A percentile compares a stretch with the other conserved stretches of the same genome.
Conservation (phyloP, 177 flowering plant genomes). For the Vitis hybrid region DNA sequence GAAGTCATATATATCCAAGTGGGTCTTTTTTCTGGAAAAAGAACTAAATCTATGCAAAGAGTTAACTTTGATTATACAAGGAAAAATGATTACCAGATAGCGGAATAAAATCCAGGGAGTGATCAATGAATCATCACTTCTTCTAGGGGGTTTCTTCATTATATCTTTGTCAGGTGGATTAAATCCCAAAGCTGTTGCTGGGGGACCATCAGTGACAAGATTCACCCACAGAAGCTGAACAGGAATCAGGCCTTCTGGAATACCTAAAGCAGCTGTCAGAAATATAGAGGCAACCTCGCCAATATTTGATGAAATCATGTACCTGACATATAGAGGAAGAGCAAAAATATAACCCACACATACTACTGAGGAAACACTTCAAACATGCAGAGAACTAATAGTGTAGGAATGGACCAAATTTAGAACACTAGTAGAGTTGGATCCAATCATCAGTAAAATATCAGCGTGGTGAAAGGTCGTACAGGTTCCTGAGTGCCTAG, state of each 20-base stretch:
- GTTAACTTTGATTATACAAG: no score
- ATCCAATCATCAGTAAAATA: neutral
- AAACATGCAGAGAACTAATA: neutral
- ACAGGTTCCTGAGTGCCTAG: no score
- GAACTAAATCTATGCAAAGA: no score
- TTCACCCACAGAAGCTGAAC: conserved; percentile 99
- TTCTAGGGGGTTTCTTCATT: conserved; percentile 91
- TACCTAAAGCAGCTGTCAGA: conserved; percentile 87
- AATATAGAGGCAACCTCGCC: conserved; percentile 95
- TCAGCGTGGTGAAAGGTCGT: no score
- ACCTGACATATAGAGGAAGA: conserved; percentile 41
- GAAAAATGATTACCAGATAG: conserved; percentile 53
- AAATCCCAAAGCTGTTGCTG: conserved; percentile 97
- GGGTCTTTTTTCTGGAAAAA: no score
- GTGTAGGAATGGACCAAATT: no score
- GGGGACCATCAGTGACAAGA: conserved; percentile 97
- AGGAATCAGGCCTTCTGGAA: conserved; percentile 94
- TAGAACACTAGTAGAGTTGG: neutral
- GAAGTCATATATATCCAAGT: neutral
- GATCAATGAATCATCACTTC: conserved; percentile 87
- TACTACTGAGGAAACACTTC: neutral
- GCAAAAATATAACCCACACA: neutral
- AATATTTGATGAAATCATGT: conserved; percentile 95
- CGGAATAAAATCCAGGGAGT: conserved; percentile 90
- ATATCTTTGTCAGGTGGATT: conserved; percentile 93